phyloP scores from a whole-genome alignment of 352 stramenopile species.

The Globisporangium parvum region DNA sequence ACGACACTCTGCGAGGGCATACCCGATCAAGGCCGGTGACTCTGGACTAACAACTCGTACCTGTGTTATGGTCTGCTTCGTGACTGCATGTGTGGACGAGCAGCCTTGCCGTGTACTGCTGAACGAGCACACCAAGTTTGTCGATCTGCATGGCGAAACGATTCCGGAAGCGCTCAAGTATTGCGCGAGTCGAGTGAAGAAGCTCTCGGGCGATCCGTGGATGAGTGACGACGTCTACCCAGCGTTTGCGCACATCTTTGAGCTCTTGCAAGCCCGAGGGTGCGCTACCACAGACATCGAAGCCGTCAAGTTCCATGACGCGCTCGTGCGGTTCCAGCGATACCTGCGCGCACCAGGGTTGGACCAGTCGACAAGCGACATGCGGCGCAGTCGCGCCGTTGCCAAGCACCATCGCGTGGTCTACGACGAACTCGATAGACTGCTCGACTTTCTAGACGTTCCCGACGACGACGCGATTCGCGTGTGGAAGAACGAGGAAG shows the following conservation, averaged over 20 bases:
- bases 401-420: constrained; percentile 4
- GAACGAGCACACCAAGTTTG: background rate
- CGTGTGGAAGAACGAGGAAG: background rate
- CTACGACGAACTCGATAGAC: constrained; percentile 3
- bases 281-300: background rate
- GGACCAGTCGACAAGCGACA: background rate
- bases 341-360: background rate
- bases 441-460: constrained; percentile 2
- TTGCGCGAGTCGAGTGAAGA: background rate
- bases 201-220: background rate
- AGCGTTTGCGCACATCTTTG: background rate
- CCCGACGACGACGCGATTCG: background rate
- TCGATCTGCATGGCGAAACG: background rate
- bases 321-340: background rate
- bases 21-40: no score
- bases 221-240: background rate
- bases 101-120: background rate
- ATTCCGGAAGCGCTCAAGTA: background rate
- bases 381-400: constrained; percentile 1
- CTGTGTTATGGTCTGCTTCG: no score
- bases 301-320: background rate
- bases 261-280: background rate
- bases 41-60: no score
- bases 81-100: background rate
- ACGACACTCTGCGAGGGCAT: no score